Conservation (phyloP, 805 yeast species). For the Pichia ethanolica region DNA sequence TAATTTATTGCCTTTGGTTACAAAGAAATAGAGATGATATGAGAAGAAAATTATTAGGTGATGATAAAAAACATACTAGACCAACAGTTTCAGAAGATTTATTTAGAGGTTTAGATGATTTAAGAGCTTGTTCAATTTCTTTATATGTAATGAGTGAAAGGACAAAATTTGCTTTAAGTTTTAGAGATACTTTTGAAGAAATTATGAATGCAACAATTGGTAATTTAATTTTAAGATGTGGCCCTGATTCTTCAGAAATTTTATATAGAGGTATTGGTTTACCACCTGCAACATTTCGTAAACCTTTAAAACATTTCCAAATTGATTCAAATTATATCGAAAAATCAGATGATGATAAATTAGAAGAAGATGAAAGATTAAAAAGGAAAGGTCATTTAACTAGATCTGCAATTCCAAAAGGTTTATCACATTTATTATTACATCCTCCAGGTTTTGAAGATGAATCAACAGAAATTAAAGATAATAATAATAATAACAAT, state of each 20-base stretch:
- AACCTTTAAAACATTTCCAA: slow-evolving; percentile 32
- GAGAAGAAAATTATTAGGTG: slow-evolving; percentile 47
- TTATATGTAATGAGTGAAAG: slow-evolving; percentile 61
- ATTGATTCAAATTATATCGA: slow-evolving; percentile 26
- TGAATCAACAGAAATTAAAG: background rate
- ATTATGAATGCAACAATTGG: slow-evolving; percentile 58
- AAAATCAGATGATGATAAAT: slow-evolving; percentile 29
- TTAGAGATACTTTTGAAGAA: slow-evolving; percentile 63
- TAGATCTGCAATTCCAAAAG: slow-evolving; percentile 45
- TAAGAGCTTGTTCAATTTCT: slow-evolving; percentile 58
- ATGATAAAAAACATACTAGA: slow-evolving; percentile 51
- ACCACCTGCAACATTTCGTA: slow-evolving; percentile 54
- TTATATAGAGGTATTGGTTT: slow-evolving; percentile 40
- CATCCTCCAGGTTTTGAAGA: slow-evolving; percentile 15
- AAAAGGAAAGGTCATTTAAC: slow-evolving; percentile 45
- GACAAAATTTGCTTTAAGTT: slow-evolving; percentile 51
- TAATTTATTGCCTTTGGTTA: slow-evolving; percentile 60
- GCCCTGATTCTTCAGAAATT: slow-evolving; percentile 53
- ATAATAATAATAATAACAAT: slow-evolving; percentile 2
- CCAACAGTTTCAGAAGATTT: slow-evolving; percentile 49
- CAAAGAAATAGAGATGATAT: slow-evolving; percentile 55
- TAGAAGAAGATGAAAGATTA: slow-evolving; percentile 42
- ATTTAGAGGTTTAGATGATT: slow-evolving; percentile 51
- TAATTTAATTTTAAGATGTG: slow-evolving; percentile 54
- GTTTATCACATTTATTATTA: slow-evolving; percentile 42